phyloP scores from a whole-genome alignment of 176 grass and related monocot genomes.

The Saccharum officinarum region DNA sequence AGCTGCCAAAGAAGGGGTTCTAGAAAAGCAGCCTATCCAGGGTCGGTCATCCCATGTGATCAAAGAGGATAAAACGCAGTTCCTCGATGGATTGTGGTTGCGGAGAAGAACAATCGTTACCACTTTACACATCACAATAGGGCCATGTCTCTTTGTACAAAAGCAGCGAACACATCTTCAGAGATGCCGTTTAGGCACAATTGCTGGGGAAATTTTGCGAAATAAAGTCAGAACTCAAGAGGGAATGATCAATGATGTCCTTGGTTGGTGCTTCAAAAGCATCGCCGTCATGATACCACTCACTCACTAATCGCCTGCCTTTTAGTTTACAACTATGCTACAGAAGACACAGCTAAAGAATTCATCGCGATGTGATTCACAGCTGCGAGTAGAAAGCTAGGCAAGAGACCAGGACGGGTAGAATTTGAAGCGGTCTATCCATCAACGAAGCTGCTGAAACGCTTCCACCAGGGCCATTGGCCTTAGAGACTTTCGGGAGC shows the following conservation, averaged over 20 bases:
- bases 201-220: neutral
- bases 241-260: conserved; percentile 18
- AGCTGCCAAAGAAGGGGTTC: neutral
- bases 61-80: neutral
- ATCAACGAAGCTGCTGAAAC: conserved; percentile 41
- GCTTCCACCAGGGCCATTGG: conserved; percentile 62
- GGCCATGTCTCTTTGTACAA: conserved; percentile 6
- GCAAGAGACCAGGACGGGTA: conserved; percentile 32
- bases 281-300: conserved; percentile 27
- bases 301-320: conserved; percentile 1
- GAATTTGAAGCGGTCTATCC: conserved; percentile 11
- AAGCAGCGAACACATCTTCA: conserved; percentile 2
- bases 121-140: conserved; percentile 18
- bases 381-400: conserved; percentile 26
- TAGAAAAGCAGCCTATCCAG: conserved; percentile 5
- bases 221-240: neutral
- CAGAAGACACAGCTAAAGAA: neutral
- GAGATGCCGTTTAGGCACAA: neutral
- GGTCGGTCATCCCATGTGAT: conserved; percentile 1
- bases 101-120: neutral
- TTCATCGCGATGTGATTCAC: conserved; percentile 27
- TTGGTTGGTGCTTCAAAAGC: conserved; percentile 41
- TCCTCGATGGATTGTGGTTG: neutral
- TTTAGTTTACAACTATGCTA: conserved; percentile 1
- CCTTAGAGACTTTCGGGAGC: conserved; percentile 45